phyloP scores from a whole-genome alignment of 2,329 filamentous ascomycete species.

The Botrytis aclada region DNA sequence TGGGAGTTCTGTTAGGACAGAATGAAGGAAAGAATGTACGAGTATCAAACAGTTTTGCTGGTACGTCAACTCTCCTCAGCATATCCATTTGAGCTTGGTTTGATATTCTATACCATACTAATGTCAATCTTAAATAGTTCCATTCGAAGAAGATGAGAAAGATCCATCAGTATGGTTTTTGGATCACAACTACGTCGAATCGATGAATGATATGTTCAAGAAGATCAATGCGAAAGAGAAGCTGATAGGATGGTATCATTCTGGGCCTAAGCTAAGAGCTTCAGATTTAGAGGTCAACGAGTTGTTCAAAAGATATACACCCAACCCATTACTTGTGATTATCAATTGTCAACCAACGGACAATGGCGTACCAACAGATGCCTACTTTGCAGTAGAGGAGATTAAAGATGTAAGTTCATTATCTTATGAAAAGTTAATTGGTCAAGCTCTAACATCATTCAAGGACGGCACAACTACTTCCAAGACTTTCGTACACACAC shows the following conservation, averaged over 20 bases:
- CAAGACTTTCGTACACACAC: slow-evolving; percentile 97
- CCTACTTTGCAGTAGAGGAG: slow-evolving; percentile 98
- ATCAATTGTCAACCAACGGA: slow-evolving; percentile 98
- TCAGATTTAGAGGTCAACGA: slow-evolving; percentile 99
- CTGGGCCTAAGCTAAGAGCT: slow-evolving; percentile 91
- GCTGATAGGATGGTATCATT: slow-evolving; percentile 99
- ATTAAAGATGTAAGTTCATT: slow-evolving; percentile 84
- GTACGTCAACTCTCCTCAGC: slow-evolving; percentile 48
- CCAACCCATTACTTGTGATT: slow-evolving; percentile 93
- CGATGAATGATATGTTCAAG: slow-evolving; percentile 99
- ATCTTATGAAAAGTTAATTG: neutral
- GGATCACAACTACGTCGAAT: slow-evolving; percentile 98
- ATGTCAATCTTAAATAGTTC: slow-evolving; percentile 56
- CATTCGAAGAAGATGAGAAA: slow-evolving; percentile 98
- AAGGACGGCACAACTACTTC: slow-evolving; percentile 95
- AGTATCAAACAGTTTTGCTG: slow-evolving; percentile 98
- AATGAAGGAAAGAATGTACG: slow-evolving; percentile 95
- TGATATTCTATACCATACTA: slow-evolving; percentile 24
- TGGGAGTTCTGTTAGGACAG: slow-evolving; percentile 90
- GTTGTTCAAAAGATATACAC: slow-evolving; percentile 98
- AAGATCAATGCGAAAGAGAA: slow-evolving; percentile 99
- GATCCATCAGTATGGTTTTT: slow-evolving; percentile 98
- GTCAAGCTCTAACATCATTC: slow-evolving; percentile 21
- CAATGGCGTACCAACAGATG: slow-evolving; percentile 94
- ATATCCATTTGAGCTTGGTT: neutral